Evolutionary conservation across 345 rosid species (phyloP), one percentile per base, ranked within the genome.

Genomic region (Eucalyptus marginata): DNA sequence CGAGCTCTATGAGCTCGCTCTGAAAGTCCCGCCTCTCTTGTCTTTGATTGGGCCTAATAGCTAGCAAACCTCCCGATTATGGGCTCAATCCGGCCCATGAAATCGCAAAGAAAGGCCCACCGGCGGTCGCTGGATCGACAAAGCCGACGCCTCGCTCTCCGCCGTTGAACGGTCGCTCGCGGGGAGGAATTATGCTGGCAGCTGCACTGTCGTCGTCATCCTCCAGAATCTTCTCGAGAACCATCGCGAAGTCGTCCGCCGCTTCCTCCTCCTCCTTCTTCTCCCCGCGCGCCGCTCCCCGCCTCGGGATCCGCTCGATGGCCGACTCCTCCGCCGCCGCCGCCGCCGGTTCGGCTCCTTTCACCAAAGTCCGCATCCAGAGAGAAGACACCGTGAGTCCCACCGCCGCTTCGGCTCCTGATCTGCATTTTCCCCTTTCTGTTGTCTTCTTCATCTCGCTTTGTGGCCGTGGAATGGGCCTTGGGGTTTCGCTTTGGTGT

Each of bases 341-440:
- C 7, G 31, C 68, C 68, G 68, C 16, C 31, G 68, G 15, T 52
- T 89, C 88, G 36, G 71, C 90, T 47, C 89, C 94, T 24, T 97
- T 97, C 92, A 93, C 91, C 91, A 96, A 95, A 93, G 88, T 97
- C 90, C 99, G 95, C 92, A 95, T 97, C 95, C 95, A 94, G 86
- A 94, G 99, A 92, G 99, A 95, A 87, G 95, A 94, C 87, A 94
- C 97, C 3, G 99, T 96, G 87, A 94, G 96, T 91, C 86, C 86
- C 40, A 24, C n/a, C 59, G 58, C 4, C 58, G 58, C 58, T 62
- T 13, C 7, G 31, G 14, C 16, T 29, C 68, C 33, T 62, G 3
- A 62, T 62, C 16, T 27, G 33, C 68, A 29, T 62, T 62, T 27
- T 62, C 8, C 33, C 58, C 14, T 59, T 59, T 27, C 68, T 88